Percentiles rank a stretch among this genome's conserved stretches.
These are phyloP conservation scores for Chlorella vulgaris DNA, from an alignment of 139 green algal genomes.

Conservation along the genomic window DNA sequence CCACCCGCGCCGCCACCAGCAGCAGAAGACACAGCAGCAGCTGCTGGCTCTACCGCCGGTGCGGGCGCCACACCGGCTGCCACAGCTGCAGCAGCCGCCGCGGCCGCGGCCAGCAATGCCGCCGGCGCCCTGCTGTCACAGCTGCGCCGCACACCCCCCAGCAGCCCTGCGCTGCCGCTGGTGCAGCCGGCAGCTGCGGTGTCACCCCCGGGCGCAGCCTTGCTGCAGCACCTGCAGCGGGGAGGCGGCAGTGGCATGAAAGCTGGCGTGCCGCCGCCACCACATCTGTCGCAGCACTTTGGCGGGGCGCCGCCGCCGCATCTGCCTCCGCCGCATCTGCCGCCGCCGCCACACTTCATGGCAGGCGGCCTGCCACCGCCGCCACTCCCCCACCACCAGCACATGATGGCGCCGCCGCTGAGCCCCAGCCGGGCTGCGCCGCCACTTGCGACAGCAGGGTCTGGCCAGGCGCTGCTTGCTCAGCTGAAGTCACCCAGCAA, in stretches of 20 bases:
- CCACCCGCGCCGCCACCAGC: background rate
- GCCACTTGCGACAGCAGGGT: background rate
- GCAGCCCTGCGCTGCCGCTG: background rate
- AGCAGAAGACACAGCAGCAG: background rate
- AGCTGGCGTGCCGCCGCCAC: background rate
- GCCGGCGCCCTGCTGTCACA: no score
- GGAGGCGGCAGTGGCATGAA: no score
- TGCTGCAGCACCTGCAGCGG: slow-evolving; percentile 33
- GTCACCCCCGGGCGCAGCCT: background rate
- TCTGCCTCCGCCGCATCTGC: background rate
- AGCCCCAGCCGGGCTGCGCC: background rate
- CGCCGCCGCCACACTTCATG: background rate
- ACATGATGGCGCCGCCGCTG: background rate
- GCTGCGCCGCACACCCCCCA: background rate
- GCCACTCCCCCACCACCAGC: background rate
- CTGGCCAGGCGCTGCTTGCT: slow-evolving; percentile 5
- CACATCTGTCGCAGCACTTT: background rate
- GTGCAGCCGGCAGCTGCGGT: background rate
- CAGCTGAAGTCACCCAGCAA: slow-evolving; percentile 15
- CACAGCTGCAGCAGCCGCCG: no score
- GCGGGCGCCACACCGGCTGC: no score
- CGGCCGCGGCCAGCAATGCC: no score
- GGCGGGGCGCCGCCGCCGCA: background rate
- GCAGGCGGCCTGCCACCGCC: background rate
- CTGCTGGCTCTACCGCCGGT: no score